phyloP scores from a whole-genome alignment of 352 stramenopile genomes.

The Globisporangium heterothallicum region DNA sequence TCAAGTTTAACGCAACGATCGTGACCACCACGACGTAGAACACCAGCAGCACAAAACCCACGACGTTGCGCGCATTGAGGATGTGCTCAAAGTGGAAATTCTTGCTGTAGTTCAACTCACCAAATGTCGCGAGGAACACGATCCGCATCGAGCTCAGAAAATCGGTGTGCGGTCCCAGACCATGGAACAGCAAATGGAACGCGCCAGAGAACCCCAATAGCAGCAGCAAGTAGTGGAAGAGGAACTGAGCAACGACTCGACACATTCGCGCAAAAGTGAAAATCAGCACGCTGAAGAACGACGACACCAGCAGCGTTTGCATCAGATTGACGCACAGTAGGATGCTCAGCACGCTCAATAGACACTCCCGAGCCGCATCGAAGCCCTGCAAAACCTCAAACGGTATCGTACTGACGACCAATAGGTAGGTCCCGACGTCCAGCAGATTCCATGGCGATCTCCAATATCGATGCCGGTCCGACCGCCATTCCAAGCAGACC shows the following conservation, averaged over 20 bases:
- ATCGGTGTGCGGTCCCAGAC: slow-evolving; percentile 30
- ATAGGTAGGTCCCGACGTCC: slow-evolving; percentile 42
- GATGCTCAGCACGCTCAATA: slow-evolving; percentile 45
- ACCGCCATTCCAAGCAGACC: slow-evolving; percentile 48
- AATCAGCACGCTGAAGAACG: slow-evolving; percentile 56
- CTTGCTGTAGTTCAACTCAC: slow-evolving; percentile 50
- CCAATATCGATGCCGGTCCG: slow-evolving; percentile 37
- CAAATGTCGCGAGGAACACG: slow-evolving; percentile 55
- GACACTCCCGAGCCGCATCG: slow-evolving; percentile 37
- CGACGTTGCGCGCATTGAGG: slow-evolving; percentile 30
- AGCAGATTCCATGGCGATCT: slow-evolving; percentile 50
- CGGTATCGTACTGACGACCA: slow-evolving; percentile 41
- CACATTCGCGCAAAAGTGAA: slow-evolving; percentile 68
- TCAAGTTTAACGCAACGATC: slow-evolving; percentile 47
- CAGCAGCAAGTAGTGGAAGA: slow-evolving; percentile 47
- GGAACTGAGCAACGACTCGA: slow-evolving; percentile 42
- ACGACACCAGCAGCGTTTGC: slow-evolving; percentile 46
- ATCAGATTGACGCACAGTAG: slow-evolving; percentile 51
- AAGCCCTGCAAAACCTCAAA: slow-evolving; percentile 34
- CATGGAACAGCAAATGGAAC: slow-evolving; percentile 44
- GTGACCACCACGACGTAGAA: slow-evolving; percentile 53
- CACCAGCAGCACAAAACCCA: slow-evolving; percentile 37
- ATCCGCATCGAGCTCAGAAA: slow-evolving; percentile 44
- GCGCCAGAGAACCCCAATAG: slow-evolving; percentile 42
- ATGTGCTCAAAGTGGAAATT: slow-evolving; percentile 40